Evolutionary conservation across 2,329 filamentous ascomycete species (phyloP), one percentile per base, ranked within the genome.

Genomic region (Ophiosphaerella korrae): DNA sequence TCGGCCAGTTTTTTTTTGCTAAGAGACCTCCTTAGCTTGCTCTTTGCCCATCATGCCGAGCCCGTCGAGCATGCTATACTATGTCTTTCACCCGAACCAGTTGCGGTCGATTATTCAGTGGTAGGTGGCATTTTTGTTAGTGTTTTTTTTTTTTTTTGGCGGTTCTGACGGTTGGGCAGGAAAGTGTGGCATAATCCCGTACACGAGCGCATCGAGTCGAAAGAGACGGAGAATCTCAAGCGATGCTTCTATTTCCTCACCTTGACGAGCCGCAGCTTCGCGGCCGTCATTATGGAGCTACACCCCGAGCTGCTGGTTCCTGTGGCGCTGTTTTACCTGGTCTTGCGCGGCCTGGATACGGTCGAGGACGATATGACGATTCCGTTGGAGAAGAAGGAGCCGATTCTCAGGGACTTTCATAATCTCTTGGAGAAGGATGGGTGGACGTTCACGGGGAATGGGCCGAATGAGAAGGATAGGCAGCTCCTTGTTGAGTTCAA

Each of bases 281-380:
- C 88, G 45, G 83, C 91, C 40, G 94, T 99, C 71, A 99, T 99
- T 59, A 86, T 96, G 76, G 94, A 99, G 77, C 84, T 99, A 37
- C 92, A 97, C 71, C 92, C 92, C 1, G 93, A 99, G 77, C 86
- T 99, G 29, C 84, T 97, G 32, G 84, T 97, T 35, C 92, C 94
- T 21, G 83, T 97, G 39, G 86, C 88, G 48, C 80, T 97, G 8
- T 99, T 99, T 82, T 99, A 99, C 78, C 84, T 99, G 24, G 84
- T 91, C 45, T 82, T 99, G 47, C 90, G 94, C 54, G 94, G 90
- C 40, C 84, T 99, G 43, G 94, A 99, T 75, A 99, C 94, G n/a
- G 90, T 99, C 53, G 94, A 99, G 77, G 94, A 99, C 80, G 94
- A 99, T 75, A 97, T 97, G 86, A 96, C 92, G 5, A 88, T 99